Base-by-base conservation (phyloP, 495 filamentous ascomycete genomes). In the Lasiosphaeriaceae sp. region DNA sequence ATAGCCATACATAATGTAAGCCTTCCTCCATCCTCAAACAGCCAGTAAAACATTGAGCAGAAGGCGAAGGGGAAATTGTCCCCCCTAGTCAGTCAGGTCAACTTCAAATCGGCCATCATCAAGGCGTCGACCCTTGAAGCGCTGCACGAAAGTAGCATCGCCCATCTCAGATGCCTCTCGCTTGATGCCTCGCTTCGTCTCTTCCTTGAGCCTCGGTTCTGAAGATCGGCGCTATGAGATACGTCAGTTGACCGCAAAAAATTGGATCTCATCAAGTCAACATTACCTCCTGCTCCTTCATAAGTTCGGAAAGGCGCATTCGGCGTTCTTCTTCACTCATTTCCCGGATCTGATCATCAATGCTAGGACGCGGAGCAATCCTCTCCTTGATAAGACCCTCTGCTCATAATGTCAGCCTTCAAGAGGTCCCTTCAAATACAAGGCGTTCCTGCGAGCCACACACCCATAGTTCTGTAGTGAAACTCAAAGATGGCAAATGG, bases 401-500 rank as follows among this genome's bases (percentile, higher is more conserved):
- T 43, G n/a, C n/a, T 12, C 8, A 43, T 14, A 11, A 5, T 4
- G 12, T 43, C 12, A 17, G n/a, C 39, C 14, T n/a, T n/a, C n/a
- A 5, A 14, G 16, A 43, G 7, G 1, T 12, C 8, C 39, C 5
- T 43, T 14, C 14, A 6, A 4, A 11, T 12, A 43, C 39, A 6
- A 12, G 16, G 12, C 39, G 16, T 2, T 4, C 4, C 8, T 43
- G n/a, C 22, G 43, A 44, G 4, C 19, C 16, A 50, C 62, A 11
- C 16, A 62, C 62, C 55, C 47, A 24, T 62, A 0, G 52, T 47
- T 20, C 56, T 43, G 19, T 65, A 65, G 2, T 52, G 53, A 37
- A 65, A 65, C 23, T 65, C 59, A 22, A 65, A 57, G 2, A 59
- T 8, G 0, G 59, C 59, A 22, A 62, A 59, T 2, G 62, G 56